phyloP scores from a whole-genome alignment of 1,284 basidiomycete genomes.

The Ceratobasidium sp. region DNA sequence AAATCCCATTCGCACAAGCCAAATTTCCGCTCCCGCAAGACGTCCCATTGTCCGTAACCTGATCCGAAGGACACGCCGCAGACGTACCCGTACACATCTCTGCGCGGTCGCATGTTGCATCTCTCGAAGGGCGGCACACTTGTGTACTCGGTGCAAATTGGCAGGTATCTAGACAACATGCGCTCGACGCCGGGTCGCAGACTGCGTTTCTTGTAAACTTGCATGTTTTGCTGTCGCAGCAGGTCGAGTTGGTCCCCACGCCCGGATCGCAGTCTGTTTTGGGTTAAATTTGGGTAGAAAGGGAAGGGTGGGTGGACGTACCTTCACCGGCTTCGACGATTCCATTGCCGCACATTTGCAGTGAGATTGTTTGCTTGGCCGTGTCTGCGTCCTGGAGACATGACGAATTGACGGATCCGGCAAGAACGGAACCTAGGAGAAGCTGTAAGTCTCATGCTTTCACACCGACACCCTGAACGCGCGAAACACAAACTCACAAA shows the following conservation, averaged over 20 bases:
- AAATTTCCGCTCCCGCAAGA: slow-evolving; percentile 75
- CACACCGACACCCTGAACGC: not conserved
- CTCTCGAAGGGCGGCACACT: slow-evolving; percentile 76
- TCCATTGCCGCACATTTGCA: slow-evolving; percentile 84
- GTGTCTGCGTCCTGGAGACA: slow-evolving; percentile 72
- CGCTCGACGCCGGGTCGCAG: slow-evolving; percentile 83
- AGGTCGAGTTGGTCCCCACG: slow-evolving; percentile 68
- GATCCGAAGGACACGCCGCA: slow-evolving; percentile 79
- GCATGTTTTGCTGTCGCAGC: slow-evolving; percentile 85
- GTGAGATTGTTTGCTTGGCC: slow-evolving; percentile 63
- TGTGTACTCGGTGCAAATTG: slow-evolving; percentile 73
- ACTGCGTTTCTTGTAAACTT: slow-evolving; percentile 78
- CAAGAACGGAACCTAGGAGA: slow-evolving; percentile 31
- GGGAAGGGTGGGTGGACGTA: slow-evolving; percentile 8
- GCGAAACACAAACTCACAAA: slow-evolving; percentile 68
- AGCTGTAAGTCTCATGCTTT: not conserved
- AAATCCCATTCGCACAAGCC: slow-evolving; percentile 83
- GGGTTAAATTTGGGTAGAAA: slow-evolving; percentile 54
- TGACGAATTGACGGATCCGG: slow-evolving; percentile 63
- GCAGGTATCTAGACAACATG: slow-evolving; percentile 83
- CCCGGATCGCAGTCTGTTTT: slow-evolving; percentile 93
- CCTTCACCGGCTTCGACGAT: slow-evolving; percentile 69
- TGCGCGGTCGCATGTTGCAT: slow-evolving; percentile 77
- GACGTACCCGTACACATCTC: slow-evolving; percentile 82
- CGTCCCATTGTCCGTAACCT: slow-evolving; percentile 75